Base-by-base conservation (phyloP, 2,329 filamentous ascomycete genomes). In the Diplocarpon mali region DNA sequence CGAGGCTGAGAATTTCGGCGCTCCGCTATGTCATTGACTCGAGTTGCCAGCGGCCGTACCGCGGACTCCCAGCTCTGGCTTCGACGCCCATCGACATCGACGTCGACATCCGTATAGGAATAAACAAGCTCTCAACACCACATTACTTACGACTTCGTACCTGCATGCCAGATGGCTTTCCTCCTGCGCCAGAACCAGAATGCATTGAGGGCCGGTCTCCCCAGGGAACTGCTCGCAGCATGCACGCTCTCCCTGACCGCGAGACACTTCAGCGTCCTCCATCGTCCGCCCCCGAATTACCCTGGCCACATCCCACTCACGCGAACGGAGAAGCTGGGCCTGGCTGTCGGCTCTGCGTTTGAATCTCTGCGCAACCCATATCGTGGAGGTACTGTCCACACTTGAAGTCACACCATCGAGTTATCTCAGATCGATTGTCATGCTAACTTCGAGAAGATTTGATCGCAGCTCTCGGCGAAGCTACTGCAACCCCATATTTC, bases 401-500 rank as follows among this genome's bases (percentile, higher is more conserved):
- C 35, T 38, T 29, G 15, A 8, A 14, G 11, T 14, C 12, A 34
- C 35, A n/a, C 30, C 32, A 32, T 27, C 24, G 35, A 11, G 27
- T 36, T n/a, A 12, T 32, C 10, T 14, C 11, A 32, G 5, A 12
- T 14, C n/a, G 4, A 32, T 14, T 32, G 20, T n/a, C 8, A 35
- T 35, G 9, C 31, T 42, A 35, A 44, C 12, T 11, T n/a, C 29
- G 31, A 31, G 15, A 58, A 86, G 92, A 98, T 68, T 79, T 98
- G 54, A 93, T 98, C 57, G 92, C 92, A 29, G 78, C 87, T 29
- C 77, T 94, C n/a, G 90, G 89, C 60, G 92, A 98, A 71, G 81
- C 89, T 24, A 96, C 92, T 2, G 87, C 89, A 16, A 87, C 89
- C 9, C 92, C 92, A 11, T 95, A 88, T 73, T 95, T 96, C 69